Base-by-base conservation (phyloP, 2,329 filamentous ascomycete species). In the Aureobasidium sp. region DNA sequence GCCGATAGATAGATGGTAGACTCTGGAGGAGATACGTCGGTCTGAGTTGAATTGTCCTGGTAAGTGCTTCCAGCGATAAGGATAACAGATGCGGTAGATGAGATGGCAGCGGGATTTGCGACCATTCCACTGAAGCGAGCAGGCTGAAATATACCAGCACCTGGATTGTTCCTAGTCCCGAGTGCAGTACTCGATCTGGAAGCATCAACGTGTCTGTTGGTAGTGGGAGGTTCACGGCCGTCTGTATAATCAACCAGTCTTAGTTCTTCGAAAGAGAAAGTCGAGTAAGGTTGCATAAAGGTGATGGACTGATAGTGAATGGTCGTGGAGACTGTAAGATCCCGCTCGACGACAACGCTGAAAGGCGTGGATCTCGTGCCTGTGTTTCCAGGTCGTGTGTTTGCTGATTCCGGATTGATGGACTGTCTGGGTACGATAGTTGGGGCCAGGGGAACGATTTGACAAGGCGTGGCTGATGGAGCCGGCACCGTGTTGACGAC, bases 191-290 rank as follows among this genome's bases (percentile, higher is more conserved):
- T 81, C 63, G 86, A 81, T n/a, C 91, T 93, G 74, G 97, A 97
- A 9, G 88, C 89, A 63, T 91, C 91, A 52, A 85, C 78, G 66
- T 91, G 88, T 33, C 90, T 90, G 65, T 88, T 90, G 47, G 83
- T 82, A 74, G 93, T 96, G 37, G 91, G 93, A 72, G 84, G 91
- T 59, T 87, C 87, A 63, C 92, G 85, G 56, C 92, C 92, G 74
- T 92, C 89, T 63, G 87, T 84, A 72, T 99, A 99, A 74, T 99
- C 94, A 50, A 85, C 90, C 64, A 96, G 63, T 66, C 79, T 74
- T 67, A 81, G 64, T 67, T 81, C 79, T 65, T 88, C 94, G 19
- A 90, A 84, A 11, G 93, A 97, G 79, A 88, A 97, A 72, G 94
- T 94, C 73, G 86, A 87, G 77, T 93, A 94, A 1, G 88, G 83